Percentiles rank a stretch among this genome's conserved stretches.
Evolutionary conservation across 441 rosid species (phyloP).

Genomic region (Gossypium schwendimanii): DNA sequence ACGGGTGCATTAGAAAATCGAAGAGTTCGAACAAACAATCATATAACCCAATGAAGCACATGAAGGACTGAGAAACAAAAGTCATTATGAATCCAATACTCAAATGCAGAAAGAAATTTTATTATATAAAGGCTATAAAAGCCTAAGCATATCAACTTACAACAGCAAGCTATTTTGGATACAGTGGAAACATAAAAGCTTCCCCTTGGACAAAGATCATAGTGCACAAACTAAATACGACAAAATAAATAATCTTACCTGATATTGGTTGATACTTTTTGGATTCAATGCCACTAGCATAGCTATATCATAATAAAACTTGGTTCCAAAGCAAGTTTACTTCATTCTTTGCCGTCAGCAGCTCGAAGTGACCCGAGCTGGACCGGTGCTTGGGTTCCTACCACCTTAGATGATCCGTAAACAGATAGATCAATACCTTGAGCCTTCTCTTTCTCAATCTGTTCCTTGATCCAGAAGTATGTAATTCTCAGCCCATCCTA

Average conservation of each 20-base stretch:
- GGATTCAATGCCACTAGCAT: neutral
- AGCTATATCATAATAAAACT: neutral
- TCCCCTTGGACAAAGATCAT: constrained; percentile 22
- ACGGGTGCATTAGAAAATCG: too few relatives aligned
- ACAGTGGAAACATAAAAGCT: constrained; percentile 7
- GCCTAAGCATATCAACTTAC: neutral
- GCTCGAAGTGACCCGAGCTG: constrained; percentile 90
- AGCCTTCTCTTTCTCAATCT: constrained; percentile 83
- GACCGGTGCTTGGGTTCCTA: constrained; percentile 94
- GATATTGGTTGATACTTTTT: neutral
- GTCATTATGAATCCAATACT: neutral
- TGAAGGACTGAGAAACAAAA: neutral
- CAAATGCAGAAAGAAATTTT: neutral
- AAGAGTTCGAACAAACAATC: too few relatives aligned
- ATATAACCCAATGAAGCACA: neutral
- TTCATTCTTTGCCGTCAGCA: constrained; percentile 83
- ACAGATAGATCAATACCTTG: constrained; percentile 63
- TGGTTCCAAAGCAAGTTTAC: neutral
- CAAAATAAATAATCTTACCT: neutral
- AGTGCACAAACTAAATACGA: constrained; percentile 15
- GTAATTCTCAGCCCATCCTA: constrained; percentile 91
- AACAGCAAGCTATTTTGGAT: neutral
- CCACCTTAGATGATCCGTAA: constrained; percentile 88
- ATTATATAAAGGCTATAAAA: constrained; percentile 3
- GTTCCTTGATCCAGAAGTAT: constrained; percentile 90